Percentiles rank a stretch among this genome's conserved stretches.
These are phyloP conservation scores for Citrus glauca DNA, from an alignment of 345 rosid species.

Conservation along the genomic window DNA sequence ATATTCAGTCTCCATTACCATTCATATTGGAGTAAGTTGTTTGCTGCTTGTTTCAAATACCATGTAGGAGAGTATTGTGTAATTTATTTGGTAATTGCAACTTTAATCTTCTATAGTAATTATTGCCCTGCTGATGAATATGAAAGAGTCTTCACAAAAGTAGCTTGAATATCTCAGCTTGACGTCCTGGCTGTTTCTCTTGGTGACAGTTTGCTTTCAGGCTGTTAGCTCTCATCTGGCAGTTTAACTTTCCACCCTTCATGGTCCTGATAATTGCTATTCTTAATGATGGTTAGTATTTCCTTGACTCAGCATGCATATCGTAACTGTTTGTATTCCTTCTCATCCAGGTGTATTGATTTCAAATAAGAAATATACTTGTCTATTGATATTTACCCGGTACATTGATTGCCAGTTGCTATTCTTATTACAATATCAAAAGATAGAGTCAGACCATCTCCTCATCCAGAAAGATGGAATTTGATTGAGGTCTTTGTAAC, in stretches of 20 bases:
- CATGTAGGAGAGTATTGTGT: no score
- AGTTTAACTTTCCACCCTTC: conserved; percentile 64
- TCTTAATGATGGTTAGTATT: conserved; percentile 49
- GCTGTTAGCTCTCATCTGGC: conserved; percentile 61
- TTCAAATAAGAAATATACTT: no score
- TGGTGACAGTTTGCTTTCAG: conserved; percentile 51
- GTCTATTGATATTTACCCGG: background rate
- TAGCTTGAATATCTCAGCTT: background rate
- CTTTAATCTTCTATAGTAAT: background rate
- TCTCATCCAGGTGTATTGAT: no score
- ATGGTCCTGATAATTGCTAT: conserved; percentile 63
- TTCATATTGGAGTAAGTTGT: conserved; percentile 66
- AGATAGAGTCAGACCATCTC: conserved; percentile 62
- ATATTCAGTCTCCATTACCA: conserved; percentile 82
- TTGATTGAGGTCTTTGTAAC: conserved; percentile 50
- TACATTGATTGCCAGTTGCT: conserved; percentile 29
- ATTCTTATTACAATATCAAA: conserved; percentile 56
- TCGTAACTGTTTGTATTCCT: no score
- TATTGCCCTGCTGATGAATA: background rate
- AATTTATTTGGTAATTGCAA: no score
- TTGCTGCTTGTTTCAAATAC: no score
- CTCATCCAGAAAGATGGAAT: conserved; percentile 60
- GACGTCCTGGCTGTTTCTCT: background rate
- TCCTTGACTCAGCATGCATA: background rate
- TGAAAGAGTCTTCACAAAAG: background rate